phyloP scores from a whole-genome alignment of 1,139 yeast genomes.

The Geotrichum reessii region DNA sequence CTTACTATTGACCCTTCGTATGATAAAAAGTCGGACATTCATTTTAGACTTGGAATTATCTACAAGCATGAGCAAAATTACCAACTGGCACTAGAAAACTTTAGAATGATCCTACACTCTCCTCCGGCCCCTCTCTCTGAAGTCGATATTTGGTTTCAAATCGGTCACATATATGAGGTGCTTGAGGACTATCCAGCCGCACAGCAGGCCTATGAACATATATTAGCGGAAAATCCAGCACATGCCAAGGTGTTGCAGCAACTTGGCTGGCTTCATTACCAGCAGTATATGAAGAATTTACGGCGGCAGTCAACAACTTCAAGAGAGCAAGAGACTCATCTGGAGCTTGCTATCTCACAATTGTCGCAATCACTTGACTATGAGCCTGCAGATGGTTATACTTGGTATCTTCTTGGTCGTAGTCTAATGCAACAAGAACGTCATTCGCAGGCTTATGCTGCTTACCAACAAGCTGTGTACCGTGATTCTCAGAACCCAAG shows the following conservation, averaged over 20 bases:
- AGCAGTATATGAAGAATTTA: conserved; percentile 36
- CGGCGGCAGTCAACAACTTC: background rate
- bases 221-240: conserved; percentile 79
- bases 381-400: conserved; percentile 86
- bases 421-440: conserved; percentile 95
- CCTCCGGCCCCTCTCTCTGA: conserved; percentile 96
- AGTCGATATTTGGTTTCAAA: conserved; percentile 97
- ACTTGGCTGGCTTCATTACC: conserved; percentile 91
- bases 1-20: conserved; percentile 92
- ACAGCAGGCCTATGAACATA: conserved; percentile 91
- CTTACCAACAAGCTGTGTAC: conserved; percentile 97
- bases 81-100: conserved; percentile 84
- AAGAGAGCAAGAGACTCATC: conserved; percentile 61
- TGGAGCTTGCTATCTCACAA: conserved; percentile 75
- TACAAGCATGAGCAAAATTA: conserved; percentile 91
- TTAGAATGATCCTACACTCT: conserved; percentile 78
- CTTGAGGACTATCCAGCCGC: conserved; percentile 90
- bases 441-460: conserved; percentile 93
- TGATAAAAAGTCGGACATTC: conserved; percentile 92
- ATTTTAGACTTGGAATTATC: conserved; percentile 90
- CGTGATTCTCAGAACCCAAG: conserved; percentile 95
- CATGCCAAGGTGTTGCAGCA: conserved; percentile 96
- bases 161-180: conserved; percentile 91
- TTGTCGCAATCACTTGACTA: conserved; percentile 82
- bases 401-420: conserved; percentile 95